A percentile compares a stretch with the other conserved stretches of the same genome.
Evolutionary conservation across 495 filamentous ascomycete species (phyloP).

Genomic region (Jackrogersella minutella): DNA sequence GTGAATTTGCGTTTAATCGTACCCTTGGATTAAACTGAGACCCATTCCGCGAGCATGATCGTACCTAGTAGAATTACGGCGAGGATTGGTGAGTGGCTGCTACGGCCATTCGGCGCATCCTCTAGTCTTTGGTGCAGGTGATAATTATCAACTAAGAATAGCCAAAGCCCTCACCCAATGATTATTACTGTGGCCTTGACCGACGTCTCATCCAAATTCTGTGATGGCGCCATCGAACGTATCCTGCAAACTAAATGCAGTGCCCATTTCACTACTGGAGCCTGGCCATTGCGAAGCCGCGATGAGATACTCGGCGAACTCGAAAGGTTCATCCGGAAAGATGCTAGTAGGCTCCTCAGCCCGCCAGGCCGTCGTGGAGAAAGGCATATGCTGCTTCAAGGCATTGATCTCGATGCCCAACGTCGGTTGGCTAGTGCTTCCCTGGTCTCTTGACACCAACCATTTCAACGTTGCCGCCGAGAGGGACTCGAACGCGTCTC

Average conservation of each 20-base stretch:
- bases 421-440: conserved; percentile 2
- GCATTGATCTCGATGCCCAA: conserved; percentile 18
- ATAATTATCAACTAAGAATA: too few species aligned
- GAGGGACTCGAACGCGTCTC: conserved; percentile 38
- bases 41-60: conserved; percentile 33
- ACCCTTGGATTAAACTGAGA: conserved; percentile 29
- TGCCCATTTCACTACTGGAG: conserved; percentile 4
- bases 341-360: conserved; percentile 23
- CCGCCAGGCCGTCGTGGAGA: conserved; percentile 19
- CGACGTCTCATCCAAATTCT: conserved; percentile 7
- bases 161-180: not conserved
- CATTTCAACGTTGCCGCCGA: conserved; percentile 37
- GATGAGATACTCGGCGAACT: conserved; percentile 26
- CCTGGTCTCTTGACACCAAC: conserved; percentile 33
- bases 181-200: not conserved
- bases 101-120: too few species aligned
- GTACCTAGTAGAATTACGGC: conserved; percentile 58
- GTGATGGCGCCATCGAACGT: not conserved
- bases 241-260: conserved; percentile 9
- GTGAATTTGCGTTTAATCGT: conserved; percentile 33
- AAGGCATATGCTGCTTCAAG: conserved; percentile 19
- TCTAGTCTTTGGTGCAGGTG: too few species aligned
- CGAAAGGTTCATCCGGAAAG: conserved; percentile 25
- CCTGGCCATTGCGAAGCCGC: conserved; percentile 23
- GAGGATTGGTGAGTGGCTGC: too few species aligned